Percentiles rank a stretch among this genome's conserved stretches.
Conservation (phyloP, 1,284 basidiomycete genomes). For the Leccinum variabile region DNA sequence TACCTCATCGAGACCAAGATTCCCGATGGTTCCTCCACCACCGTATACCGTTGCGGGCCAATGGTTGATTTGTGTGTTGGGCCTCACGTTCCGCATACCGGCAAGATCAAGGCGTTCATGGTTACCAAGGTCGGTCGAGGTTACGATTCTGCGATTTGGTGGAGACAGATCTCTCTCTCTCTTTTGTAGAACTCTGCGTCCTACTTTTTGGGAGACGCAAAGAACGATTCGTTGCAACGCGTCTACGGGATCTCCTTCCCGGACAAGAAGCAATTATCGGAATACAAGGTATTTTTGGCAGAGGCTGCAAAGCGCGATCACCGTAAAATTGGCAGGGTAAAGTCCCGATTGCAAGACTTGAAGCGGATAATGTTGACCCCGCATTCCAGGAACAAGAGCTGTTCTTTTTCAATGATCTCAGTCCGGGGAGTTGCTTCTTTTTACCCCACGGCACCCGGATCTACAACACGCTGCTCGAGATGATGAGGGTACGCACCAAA, state of each 20-base stretch:
- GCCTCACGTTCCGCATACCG: conserved; percentile 97
- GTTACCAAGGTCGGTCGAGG: conserved; percentile 74
- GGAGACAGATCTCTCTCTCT: background rate
- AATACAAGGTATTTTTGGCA: conserved; percentile 95
- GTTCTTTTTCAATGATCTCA: conserved; percentile 98
- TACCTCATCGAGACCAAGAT: conserved; percentile 96
- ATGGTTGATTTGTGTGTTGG: conserved; percentile 98
- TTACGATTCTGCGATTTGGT: background rate
- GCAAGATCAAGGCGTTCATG: conserved; percentile 96
- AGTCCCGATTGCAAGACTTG: conserved; percentile 8
- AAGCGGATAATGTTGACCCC: conserved; percentile 10
- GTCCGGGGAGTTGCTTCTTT: conserved; percentile 96
- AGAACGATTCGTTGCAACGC: conserved; percentile 94
- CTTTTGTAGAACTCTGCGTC: conserved; percentile 85
- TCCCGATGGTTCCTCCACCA: conserved; percentile 94
- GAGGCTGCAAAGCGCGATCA: conserved; percentile 99
- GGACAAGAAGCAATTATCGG: conserved; percentile 92
- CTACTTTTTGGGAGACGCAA: conserved; percentile 95
- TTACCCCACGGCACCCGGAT: conserved; percentile 96
- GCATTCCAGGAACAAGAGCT: conserved; percentile 84
- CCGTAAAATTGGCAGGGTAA: conserved; percentile 86
- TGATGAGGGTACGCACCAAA: conserved; percentile 74
- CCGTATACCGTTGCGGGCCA: conserved; percentile 98
- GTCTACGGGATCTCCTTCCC: conserved; percentile 99
- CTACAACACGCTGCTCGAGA: conserved; percentile 91